Conservation (phyloP, 441 rosid species). For the Metrosideros polymorpha region DNA sequence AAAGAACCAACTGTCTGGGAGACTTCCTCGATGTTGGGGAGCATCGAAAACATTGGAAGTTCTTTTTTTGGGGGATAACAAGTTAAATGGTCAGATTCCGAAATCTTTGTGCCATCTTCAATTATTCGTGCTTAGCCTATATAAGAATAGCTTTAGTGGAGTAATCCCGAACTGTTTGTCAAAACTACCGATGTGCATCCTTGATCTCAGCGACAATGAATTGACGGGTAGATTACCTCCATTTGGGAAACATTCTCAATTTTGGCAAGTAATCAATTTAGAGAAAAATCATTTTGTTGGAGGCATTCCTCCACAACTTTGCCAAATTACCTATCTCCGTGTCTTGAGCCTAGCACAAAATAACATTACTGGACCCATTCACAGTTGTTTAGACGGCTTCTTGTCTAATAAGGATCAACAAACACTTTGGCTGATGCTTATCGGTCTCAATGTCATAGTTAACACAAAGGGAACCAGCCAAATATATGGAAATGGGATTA, state of each 20-base stretch:
- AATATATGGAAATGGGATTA: neutral
- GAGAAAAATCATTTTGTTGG: constrained; percentile 26
- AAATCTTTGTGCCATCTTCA: neutral
- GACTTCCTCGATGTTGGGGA: constrained; percentile 43
- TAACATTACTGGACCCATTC: constrained; percentile 30
- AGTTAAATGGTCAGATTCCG: neutral
- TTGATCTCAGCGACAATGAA: neutral
- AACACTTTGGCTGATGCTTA: constrained; percentile 15
- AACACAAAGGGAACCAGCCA: constrained; percentile 27
- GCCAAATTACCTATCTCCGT: constrained; percentile 21
- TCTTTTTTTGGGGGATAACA: neutral
- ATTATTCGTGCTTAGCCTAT: neutral
- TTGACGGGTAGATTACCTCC: neutral
- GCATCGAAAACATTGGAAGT: constrained; percentile 22
- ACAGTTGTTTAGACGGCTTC: constrained; percentile 36
- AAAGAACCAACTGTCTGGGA: constrained; percentile 34
- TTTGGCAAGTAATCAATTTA: constrained; percentile 16
- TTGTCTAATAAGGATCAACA: neutral
- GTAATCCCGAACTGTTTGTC: neutral
- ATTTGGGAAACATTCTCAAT: neutral
- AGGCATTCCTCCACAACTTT: constrained; percentile 14
- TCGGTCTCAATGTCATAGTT: constrained; percentile 12
- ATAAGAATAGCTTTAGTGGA: neutral
- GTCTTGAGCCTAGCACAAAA: constrained; percentile 34
- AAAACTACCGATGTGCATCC: rapidly evolving